These are phyloP conservation scores for Leccinum disarticulatum DNA, from an alignment of 768 basidiomycete species.

Conservation along the genomic window DNA sequence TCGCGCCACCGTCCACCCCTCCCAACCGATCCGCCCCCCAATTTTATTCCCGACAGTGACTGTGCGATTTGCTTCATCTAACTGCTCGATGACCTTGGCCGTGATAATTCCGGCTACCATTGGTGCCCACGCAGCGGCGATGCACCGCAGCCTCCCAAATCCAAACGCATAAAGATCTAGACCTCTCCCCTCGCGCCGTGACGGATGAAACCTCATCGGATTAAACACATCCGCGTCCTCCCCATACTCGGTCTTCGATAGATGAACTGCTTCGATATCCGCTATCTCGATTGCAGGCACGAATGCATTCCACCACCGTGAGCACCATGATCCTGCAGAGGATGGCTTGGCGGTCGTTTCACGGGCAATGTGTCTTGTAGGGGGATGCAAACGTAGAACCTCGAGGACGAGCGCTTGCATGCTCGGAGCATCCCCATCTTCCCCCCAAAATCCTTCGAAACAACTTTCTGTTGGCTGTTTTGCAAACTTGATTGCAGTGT, in stretches of 20 bases:
- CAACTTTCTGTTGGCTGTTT: constrained; percentile 21
- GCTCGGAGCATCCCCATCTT: constrained; percentile 18
- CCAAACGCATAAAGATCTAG: constrained; percentile 46
- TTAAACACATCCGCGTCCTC: constrained; percentile 42
- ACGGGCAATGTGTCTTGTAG: constrained; percentile 26
- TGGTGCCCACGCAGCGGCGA: constrained; percentile 56
- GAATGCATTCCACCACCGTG: constrained; percentile 12
- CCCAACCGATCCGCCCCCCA: constrained; percentile 52
- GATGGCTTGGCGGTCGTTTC: not conserved
- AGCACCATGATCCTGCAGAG: not conserved
- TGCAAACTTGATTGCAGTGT: constrained; percentile 28
- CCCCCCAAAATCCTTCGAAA: constrained; percentile 18
- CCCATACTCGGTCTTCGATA: constrained; percentile 24
- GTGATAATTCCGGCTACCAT: constrained; percentile 51
- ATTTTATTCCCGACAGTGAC: constrained; percentile 15
- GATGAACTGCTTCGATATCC: constrained; percentile 24
- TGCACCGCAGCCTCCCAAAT: constrained; percentile 34
- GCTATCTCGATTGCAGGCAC: constrained; percentile 22
- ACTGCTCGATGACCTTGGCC: constrained; percentile 39
- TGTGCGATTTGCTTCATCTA: constrained; percentile 25
- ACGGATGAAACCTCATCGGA: constrained; percentile 40
- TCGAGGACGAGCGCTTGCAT: constrained; percentile 28
- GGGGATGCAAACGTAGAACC: constrained; percentile 31
- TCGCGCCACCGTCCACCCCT: constrained; percentile 36
- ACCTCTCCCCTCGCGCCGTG: constrained; percentile 16